Conservation (phyloP, 495 filamentous ascomycete genomes). For the Symbiotaphrina buchneri region DNA sequence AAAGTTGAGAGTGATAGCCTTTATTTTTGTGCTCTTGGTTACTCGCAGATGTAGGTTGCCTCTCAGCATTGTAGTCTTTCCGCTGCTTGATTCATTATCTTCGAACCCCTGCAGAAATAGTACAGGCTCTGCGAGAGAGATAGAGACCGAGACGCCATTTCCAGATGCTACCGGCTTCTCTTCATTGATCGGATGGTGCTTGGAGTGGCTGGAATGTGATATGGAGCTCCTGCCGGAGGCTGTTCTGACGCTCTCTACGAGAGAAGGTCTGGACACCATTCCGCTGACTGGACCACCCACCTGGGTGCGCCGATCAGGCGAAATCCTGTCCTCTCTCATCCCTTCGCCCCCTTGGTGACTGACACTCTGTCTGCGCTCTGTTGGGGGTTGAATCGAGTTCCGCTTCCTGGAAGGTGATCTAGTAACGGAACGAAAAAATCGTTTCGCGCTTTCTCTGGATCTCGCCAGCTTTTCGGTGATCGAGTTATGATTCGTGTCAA, state of each 20-base stretch:
- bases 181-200: slow-evolving; percentile 19
- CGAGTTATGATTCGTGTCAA: no score
- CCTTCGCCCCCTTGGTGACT: no score
- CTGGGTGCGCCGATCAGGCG: not conserved
- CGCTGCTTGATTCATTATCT: slow-evolving; percentile 42
- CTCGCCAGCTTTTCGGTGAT: slow-evolving; percentile 19
- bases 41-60: slow-evolving; percentile 67
- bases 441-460: slow-evolving; percentile 18
- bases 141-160: slow-evolving; percentile 47
- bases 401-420: slow-evolving; percentile 6
- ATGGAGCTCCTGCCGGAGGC: not conserved
- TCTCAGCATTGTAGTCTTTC: slow-evolving; percentile 63
- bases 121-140: slow-evolving; percentile 69
- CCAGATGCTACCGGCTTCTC: slow-evolving; percentile 56
- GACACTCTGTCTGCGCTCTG: no score
- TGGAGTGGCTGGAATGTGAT: not conserved
- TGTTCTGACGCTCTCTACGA: not conserved
- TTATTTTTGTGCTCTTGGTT: slow-evolving; percentile 82
- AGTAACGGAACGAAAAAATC: slow-evolving; percentile 18
- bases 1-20: slow-evolving; percentile 76
- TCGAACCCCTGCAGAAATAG: slow-evolving; percentile 85
- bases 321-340: no score
- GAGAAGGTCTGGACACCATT: slow-evolving; percentile 1
- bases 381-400: no score
- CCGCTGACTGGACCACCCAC: not conserved